phyloP scores from a whole-genome alignment of 2,329 filamentous ascomycete species.

The Fusarium longipes region DNA sequence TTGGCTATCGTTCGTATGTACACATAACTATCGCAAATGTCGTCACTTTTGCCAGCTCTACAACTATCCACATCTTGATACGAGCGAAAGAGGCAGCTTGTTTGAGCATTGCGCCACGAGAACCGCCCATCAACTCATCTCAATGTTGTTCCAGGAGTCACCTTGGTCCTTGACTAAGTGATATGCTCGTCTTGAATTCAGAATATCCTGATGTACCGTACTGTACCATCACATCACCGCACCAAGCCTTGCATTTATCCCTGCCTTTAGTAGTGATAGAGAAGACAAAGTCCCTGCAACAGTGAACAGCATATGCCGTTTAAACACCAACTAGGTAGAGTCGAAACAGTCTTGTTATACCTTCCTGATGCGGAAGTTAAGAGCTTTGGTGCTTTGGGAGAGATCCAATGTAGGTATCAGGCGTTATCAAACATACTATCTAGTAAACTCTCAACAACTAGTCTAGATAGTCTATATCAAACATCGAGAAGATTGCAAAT shows the following conservation, averaged over 20 bases:
- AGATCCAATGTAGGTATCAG: slow-evolving; percentile 5
- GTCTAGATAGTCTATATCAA: too few relatives aligned
- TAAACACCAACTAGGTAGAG: slow-evolving; percentile 6
- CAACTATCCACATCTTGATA: slow-evolving; percentile 2
- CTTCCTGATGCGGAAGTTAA: slow-evolving; percentile 27
- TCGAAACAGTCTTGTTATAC: slow-evolving; percentile 13
- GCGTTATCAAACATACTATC: neutral
- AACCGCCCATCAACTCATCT: neutral
- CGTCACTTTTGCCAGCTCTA: slow-evolving; percentile 29
- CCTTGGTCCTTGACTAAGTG: neutral
- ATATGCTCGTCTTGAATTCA: too few relatives aligned
- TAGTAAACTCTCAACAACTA: neutral
- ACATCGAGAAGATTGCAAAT: too few relatives aligned
- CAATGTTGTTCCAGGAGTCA: neutral
- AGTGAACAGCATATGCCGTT: slow-evolving; percentile 7
- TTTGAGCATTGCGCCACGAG: neutral
- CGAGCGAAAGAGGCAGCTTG: slow-evolving; percentile 15
- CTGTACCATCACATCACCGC: neutral
- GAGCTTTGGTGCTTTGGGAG: neutral
- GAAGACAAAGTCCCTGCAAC: neutral
- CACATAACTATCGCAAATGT: slow-evolving; percentile 24
- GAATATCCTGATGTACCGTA: neutral
- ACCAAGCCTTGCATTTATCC: slow-evolving; percentile 14
- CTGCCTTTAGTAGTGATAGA: slow-evolving; percentile 7
- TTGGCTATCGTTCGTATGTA: slow-evolving; percentile 12